Percentiles rank a stretch among this genome's conserved stretches.
Conservation (phyloP, 2,329 filamentous ascomycete genomes). For the Diaporthe vaccinii region DNA sequence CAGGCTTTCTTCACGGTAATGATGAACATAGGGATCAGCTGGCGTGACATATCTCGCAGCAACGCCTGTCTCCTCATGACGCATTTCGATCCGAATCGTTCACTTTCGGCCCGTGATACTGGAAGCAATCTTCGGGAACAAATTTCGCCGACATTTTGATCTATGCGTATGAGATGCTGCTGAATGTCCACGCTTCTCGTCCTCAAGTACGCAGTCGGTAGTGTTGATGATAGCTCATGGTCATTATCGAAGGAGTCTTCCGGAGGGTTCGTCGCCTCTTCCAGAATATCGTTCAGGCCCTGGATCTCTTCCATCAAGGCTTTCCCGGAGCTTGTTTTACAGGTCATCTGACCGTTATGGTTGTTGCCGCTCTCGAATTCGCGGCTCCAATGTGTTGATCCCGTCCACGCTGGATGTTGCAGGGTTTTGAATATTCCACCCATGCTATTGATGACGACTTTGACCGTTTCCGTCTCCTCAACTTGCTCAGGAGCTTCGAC, state of each 20-base stretch:
- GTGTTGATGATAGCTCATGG: background rate
- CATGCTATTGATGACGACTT: conserved; percentile 25
- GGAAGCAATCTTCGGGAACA: conserved; percentile 4
- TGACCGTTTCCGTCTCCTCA: background rate
- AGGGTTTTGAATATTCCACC: conserved; percentile 35
- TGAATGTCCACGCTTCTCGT: conserved; percentile 1
- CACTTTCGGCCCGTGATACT: background rate
- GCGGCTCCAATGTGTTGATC: background rate
- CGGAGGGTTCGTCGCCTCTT: background rate
- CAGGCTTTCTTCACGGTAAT: conserved; percentile 27
- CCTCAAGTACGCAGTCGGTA: conserved; percentile 20
- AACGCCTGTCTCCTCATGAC: background rate
- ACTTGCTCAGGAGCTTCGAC: conserved; percentile 31
- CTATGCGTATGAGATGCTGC: conserved; percentile 14
- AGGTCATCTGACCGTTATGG: background rate
- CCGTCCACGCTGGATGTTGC: conserved; percentile 34
- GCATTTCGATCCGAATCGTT: background rate
- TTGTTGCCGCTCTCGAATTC: conserved; percentile 10
- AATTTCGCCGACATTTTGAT: conserved; percentile 23
- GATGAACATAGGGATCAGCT: conserved; percentile 39
- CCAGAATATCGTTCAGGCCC: conserved; percentile 27
- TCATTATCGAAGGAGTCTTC: background rate
- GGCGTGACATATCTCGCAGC: conserved; percentile 28
- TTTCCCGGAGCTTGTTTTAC: conserved; percentile 6
- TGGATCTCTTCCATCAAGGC: conserved; percentile 1